phyloP scores from a whole-genome alignment of 23 red algal genomes.

The Gracilaria vermiculophylla region DNA sequence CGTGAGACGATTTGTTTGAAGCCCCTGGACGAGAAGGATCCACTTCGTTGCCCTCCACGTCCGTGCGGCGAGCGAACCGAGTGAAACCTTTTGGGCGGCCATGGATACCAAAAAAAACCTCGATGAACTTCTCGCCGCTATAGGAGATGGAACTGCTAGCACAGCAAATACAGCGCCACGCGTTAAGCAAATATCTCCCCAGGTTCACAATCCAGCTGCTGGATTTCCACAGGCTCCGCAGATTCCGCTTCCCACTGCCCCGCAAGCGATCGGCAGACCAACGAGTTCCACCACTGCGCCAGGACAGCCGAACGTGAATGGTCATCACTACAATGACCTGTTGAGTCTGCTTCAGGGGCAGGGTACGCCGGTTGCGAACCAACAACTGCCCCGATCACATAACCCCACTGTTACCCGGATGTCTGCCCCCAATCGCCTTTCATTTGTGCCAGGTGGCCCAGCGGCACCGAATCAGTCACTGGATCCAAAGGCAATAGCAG shows the following conservation, averaged over 20 bases:
- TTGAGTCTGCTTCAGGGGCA: neutral
- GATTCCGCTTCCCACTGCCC: neutral
- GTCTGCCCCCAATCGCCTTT: neutral
- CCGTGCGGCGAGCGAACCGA: too few relatives aligned
- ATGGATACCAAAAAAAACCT: slow-evolving; percentile 55
- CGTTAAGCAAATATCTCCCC: neutral
- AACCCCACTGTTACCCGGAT: neutral
- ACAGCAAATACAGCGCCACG: neutral
- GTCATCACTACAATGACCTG: slow-evolving; percentile 1
- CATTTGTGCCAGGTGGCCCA: neutral
- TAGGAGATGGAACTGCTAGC: neutral
- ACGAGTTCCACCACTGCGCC: neutral
- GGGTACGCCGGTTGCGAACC: neutral
- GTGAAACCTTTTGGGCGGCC: neutral
- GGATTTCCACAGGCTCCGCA: neutral
- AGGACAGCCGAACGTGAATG: neutral
- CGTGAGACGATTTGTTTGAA: too few relatives aligned
- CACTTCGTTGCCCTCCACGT: too few relatives aligned
- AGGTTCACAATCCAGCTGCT: neutral
- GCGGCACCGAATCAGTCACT: neutral
- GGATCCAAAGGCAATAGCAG: slow-evolving; percentile 10
- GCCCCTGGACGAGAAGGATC: too few relatives aligned
- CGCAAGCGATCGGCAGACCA: neutral
- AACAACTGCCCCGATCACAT: neutral
- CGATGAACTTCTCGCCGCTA: slow-evolving; percentile 35